These are phyloP conservation scores for Fusarium sp. DNA, from an alignment of 2,329 filamentous ascomycete species.

Conservation along the genomic window DNA sequence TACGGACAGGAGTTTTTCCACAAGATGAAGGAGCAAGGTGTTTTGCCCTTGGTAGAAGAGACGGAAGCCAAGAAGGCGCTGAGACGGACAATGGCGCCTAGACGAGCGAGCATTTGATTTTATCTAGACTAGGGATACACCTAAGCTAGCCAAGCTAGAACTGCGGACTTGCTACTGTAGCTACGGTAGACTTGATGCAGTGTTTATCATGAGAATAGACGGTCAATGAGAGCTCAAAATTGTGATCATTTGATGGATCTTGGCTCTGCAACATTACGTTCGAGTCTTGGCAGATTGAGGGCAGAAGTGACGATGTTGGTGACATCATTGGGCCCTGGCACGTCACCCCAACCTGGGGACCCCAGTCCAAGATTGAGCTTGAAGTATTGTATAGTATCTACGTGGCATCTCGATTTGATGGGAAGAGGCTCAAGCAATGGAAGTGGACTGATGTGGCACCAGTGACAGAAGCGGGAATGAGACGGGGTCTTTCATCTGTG, in stretches of 20 bases:
- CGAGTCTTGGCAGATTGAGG: slow-evolving; percentile 4
- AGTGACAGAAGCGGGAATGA: slow-evolving; percentile 2
- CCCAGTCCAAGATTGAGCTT: slow-evolving; percentile 21
- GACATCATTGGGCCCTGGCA: slow-evolving; percentile 39
- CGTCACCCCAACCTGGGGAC: slow-evolving; percentile 12
- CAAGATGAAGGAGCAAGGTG: slow-evolving; percentile 79
- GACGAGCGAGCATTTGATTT: slow-evolving; percentile 77
- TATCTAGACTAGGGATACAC: neutral
- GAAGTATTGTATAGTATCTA: neutral
- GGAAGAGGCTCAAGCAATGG: slow-evolving; percentile 7
- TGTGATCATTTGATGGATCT: slow-evolving; percentile 4
- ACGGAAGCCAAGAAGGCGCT: slow-evolving; percentile 80
- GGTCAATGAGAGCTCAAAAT: neutral
- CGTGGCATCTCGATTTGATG: neutral
- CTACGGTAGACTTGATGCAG: neutral
- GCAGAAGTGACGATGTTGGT: slow-evolving; percentile 28
- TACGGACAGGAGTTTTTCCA: slow-evolving; percentile 85
- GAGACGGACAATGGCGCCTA: slow-evolving; percentile 79
- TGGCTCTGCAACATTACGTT: slow-evolving; percentile 17
- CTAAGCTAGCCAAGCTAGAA: no score
- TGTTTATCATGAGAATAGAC: slow-evolving; percentile 5
- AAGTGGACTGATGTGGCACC: slow-evolving; percentile 5
- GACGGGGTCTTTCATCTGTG: neutral
- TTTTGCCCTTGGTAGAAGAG: slow-evolving; percentile 74
- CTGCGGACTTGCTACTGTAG: no score